Conservation (phyloP, 179 eudicot species). For the Spergularia azorica region DNA sequence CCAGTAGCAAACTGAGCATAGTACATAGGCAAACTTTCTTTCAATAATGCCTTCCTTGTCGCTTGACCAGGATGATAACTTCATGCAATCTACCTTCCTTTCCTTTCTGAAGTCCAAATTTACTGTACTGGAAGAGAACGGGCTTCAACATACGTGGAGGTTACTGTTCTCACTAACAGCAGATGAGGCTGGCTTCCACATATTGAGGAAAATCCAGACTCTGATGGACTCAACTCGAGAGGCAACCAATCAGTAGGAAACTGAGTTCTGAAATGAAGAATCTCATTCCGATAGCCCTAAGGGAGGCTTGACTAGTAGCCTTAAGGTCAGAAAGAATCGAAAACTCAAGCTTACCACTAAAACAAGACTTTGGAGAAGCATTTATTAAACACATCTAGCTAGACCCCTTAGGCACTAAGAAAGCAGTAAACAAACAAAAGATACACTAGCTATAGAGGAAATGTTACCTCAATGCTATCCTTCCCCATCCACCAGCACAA, state of each 20-base stretch:
- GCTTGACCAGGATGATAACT: slow-evolving; percentile 2
- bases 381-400: not conserved
- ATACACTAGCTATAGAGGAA: slow-evolving; percentile 31
- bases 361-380: slow-evolving; percentile 6
- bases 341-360: not conserved
- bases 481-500: slow-evolving; percentile 98
- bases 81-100: not conserved
- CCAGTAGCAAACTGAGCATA: no score
- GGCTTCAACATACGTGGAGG: not conserved
- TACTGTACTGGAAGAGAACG: not conserved
- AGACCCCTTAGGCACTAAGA: not conserved
- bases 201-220: not conserved
- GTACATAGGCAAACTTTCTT: no score
- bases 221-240: not conserved
- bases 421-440: slow-evolving; percentile 6
- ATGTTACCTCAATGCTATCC: slow-evolving; percentile 87
- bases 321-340: not conserved
- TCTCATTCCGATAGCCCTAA: not conserved
- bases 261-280: not conserved
- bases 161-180: not conserved
- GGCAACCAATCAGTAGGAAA: not conserved
- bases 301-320: not conserved
- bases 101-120: not conserved
- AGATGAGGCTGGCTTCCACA: not conserved
- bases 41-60: no score